phyloP scores from a whole-genome alignment of 2,329 filamentous ascomycete genomes.

The Colletotrichum destructivum region DNA sequence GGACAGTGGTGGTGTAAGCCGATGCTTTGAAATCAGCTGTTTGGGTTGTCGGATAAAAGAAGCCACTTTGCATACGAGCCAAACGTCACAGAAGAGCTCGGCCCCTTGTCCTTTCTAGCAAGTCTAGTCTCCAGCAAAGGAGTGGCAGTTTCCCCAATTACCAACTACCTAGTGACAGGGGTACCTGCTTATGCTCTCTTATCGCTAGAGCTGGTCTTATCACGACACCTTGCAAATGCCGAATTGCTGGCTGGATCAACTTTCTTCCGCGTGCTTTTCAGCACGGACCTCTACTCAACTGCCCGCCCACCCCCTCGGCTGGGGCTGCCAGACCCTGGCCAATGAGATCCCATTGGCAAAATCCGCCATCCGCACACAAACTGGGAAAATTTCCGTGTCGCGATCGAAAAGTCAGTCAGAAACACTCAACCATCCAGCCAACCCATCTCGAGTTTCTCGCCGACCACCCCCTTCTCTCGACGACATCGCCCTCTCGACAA shows the following conservation, averaged over 20 bases:
- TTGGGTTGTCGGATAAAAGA: conserved; percentile 48
- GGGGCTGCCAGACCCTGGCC: conserved; percentile 41
- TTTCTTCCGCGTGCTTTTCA: not conserved
- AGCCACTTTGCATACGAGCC: conserved; percentile 53
- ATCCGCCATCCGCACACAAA: conserved; percentile 35
- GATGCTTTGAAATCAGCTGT: conserved; percentile 54
- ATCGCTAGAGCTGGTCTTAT: conserved; percentile 4
- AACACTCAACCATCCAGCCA: conserved; percentile 34
- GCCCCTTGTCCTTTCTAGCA: conserved; percentile 20
- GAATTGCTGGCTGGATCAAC: not conserved
- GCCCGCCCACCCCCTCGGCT: conserved; percentile 10
- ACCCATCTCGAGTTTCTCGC: conserved; percentile 39
- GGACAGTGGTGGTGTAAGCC: conserved; percentile 10
- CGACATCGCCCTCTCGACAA: conserved; percentile 51
- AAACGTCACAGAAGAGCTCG: conserved; percentile 39
- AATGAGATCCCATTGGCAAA: conserved; percentile 22
- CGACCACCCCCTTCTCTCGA: conserved; percentile 31
- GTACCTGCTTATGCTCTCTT: not conserved
- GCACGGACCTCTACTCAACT: not conserved
- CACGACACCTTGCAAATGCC: not conserved
- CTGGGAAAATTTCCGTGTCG: conserved; percentile 39
- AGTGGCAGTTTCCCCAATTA: not conserved
- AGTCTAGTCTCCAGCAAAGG: not conserved
- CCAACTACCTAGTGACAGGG: not conserved
- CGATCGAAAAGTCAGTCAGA: conserved; percentile 23